phyloP scores from a whole-genome alignment of 371 early-diverging fungal genomes.

The Lichtheimia corymbifera region DNA sequence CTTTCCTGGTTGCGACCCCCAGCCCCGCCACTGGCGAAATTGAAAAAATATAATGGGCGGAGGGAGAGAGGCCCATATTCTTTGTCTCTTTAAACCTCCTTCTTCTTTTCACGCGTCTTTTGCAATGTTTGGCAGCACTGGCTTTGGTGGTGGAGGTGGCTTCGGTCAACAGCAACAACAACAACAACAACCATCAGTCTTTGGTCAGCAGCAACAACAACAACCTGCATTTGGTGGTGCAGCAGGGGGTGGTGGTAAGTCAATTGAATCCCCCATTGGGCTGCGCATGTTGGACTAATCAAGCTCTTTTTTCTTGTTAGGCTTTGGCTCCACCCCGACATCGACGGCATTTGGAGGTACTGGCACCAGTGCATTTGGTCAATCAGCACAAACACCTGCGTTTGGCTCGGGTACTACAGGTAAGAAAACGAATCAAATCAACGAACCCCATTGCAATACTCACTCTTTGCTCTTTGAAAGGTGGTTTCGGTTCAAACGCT shows the following conservation, averaged over 20 bases:
- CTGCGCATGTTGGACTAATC: neutral
- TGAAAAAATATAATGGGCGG: too few species aligned
- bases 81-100: too few species aligned
- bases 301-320: constrained; percentile 18
- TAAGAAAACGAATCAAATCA: constrained; percentile 12
- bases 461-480: constrained; percentile 8
- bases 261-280: constrained; percentile 1
- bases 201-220: constrained; percentile 45
- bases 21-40: too few species aligned
- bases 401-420: constrained; percentile 41
- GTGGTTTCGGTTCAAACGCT: constrained; percentile 38
- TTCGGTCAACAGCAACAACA: constrained; percentile 64
- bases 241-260: neutral
- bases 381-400: constrained; percentile 41
- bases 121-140: constrained; percentile 46
- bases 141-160: constrained; percentile 42
- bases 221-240: constrained; percentile 55
- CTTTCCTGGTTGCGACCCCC: too few species aligned
- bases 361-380: constrained; percentile 52
- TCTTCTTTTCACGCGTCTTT: too few species aligned
- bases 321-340: constrained; percentile 48
- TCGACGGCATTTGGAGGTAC: constrained; percentile 46
- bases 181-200: constrained; percentile 51
- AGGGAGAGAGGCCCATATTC: too few species aligned
- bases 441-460: neutral